A percentile compares a stretch with the other conserved stretches of the same genome.
Conservation (phyloP, 2,329 filamentous ascomycete genomes). For the Dothideomycetes sp. region DNA sequence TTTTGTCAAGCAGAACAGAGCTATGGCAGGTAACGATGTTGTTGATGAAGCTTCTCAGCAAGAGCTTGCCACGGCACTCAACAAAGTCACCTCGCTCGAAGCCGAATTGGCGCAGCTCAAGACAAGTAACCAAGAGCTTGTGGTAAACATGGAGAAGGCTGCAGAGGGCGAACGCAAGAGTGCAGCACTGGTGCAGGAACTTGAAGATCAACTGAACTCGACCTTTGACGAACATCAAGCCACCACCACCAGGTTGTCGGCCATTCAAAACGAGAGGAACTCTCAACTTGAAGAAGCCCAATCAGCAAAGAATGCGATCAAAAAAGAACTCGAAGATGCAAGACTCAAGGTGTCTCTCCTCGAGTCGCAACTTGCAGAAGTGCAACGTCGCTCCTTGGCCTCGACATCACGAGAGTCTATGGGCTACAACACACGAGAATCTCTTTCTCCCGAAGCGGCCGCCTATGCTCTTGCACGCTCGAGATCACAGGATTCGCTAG, state of each 20-base stretch:
- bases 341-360: slow-evolving; percentile 64
- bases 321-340: slow-evolving; percentile 66
- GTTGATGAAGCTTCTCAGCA: slow-evolving; percentile 25
- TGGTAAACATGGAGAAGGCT: slow-evolving; percentile 49
- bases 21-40: slow-evolving; percentile 18
- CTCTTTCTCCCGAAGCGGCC: slow-evolving; percentile 35
- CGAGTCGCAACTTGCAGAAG: slow-evolving; percentile 59
- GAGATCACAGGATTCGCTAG: slow-evolving; percentile 19
- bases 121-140: slow-evolving; percentile 43
- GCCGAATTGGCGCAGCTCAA: slow-evolving; percentile 38
- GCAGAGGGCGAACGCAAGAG: slow-evolving; percentile 75
- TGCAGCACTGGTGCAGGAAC: slow-evolving; percentile 81
- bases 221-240: slow-evolving; percentile 91
- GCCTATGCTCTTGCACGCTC: slow-evolving; percentile 41
- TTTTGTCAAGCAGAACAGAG: slow-evolving; percentile 33
- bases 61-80: slow-evolving; percentile 34
- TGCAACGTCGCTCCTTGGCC: slow-evolving; percentile 25
- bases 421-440: slow-evolving; percentile 28
- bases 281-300: slow-evolving; percentile 33
- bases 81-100: slow-evolving; percentile 33
- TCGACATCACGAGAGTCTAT: slow-evolving; percentile 22
- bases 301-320: slow-evolving; percentile 35
- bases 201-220: slow-evolving; percentile 90
- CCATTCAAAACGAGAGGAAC: slow-evolving; percentile 42
- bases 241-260: slow-evolving; percentile 76